phyloP scores from a whole-genome alignment of 2,329 filamentous ascomycete genomes.

The Colletotrichum simmondsii region DNA sequence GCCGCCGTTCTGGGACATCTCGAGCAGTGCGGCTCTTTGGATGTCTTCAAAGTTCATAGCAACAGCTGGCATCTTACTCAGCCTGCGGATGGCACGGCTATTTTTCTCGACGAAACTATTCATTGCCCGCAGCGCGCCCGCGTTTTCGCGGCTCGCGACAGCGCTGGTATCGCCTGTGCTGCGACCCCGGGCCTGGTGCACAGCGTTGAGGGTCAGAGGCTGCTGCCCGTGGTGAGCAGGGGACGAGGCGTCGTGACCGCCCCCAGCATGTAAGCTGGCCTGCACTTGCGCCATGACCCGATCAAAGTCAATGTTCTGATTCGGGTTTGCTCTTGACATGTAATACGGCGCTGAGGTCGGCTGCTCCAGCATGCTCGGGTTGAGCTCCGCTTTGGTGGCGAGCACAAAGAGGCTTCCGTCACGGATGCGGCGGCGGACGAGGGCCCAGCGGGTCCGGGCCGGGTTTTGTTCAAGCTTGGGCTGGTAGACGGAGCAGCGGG shows the following conservation, averaged over 20 bases:
- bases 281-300: constrained; percentile 55
- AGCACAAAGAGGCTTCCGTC: constrained; percentile 65
- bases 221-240: constrained; percentile 27
- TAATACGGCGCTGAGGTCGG: constrained; percentile 42
- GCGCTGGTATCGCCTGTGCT: constrained; percentile 47
- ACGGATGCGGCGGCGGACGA: constrained; percentile 57
- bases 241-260: constrained; percentile 33
- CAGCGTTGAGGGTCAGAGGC: constrained; percentile 50
- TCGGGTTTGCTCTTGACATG: constrained; percentile 38
- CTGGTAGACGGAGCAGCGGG: constrained; percentile 59
- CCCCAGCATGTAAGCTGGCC: constrained; percentile 42
- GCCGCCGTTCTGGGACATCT: constrained; percentile 25
- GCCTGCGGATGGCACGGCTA: constrained; percentile 53
- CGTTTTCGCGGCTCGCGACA: constrained; percentile 54
- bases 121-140: constrained; percentile 56
- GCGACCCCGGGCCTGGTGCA: constrained; percentile 52
- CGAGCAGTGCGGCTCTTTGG: constrained; percentile 39
- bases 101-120: constrained; percentile 55
- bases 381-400: constrained; percentile 49
- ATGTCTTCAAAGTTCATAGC: constrained; percentile 45
- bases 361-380: constrained; percentile 39
- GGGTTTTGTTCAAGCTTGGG: constrained; percentile 64
- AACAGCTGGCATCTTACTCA: constrained; percentile 51
- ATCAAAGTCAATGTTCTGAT: constrained; percentile 56
- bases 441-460: constrained; percentile 61